Percentiles rank a stretch among this genome's conserved stretches.
phyloP scores from a whole-genome alignment of 2,329 filamentous ascomycete species.

The Fusarium neocosmosporiellum region DNA sequence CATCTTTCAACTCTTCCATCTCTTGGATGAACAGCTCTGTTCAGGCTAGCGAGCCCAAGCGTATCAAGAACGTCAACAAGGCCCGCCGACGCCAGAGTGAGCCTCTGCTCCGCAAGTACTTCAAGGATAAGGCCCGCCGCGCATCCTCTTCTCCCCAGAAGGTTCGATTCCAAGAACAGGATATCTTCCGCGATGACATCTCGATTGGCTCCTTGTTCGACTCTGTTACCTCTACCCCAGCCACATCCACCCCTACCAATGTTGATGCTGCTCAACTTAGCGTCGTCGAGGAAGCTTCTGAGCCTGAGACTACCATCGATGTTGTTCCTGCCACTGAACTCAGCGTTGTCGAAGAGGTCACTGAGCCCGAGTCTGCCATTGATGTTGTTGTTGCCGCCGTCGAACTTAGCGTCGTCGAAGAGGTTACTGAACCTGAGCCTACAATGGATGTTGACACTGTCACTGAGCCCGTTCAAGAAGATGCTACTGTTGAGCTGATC shows the following conservation, averaged over 20 bases:
- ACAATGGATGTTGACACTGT: background rate
- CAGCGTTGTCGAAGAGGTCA: background rate
- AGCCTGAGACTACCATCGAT: background rate
- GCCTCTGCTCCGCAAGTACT: slow-evolving; percentile 45
- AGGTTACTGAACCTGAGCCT: background rate
- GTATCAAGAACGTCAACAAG: slow-evolving; percentile 38
- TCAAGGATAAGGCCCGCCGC: slow-evolving; percentile 40
- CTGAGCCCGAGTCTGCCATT: background rate
- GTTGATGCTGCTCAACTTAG: background rate
- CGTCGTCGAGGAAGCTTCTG: background rate
- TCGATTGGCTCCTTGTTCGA: slow-evolving; percentile 20
- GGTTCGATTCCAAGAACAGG: slow-evolving; percentile 33
- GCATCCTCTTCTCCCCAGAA: slow-evolving; percentile 46
- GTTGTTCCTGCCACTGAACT: background rate
- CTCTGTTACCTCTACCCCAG: background rate
- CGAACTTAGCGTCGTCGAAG: background rate
- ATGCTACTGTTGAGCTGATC: background rate
- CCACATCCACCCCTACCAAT: background rate
- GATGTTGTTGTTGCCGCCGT: background rate
- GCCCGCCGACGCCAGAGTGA: slow-evolving; percentile 49
- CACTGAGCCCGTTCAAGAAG: background rate
- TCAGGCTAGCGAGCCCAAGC: slow-evolving; percentile 32
- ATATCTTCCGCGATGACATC: slow-evolving; percentile 27
- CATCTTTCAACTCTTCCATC: slow-evolving; percentile 40
- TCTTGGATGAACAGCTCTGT: slow-evolving; percentile 43